Evolutionary conservation across 257 asterid genomes (phyloP).

Genomic region (Verbascum thapsus): DNA sequence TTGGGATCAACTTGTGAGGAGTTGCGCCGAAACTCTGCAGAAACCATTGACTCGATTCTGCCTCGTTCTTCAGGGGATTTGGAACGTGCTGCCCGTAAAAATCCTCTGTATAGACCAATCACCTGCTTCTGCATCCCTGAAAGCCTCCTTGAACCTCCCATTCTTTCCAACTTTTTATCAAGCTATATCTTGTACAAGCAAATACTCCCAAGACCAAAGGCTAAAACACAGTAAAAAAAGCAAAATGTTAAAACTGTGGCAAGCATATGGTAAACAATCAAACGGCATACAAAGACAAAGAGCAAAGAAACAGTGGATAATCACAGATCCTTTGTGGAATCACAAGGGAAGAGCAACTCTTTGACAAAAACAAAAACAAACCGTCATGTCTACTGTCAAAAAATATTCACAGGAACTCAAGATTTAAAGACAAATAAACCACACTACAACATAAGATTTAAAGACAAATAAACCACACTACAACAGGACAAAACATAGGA

Average conservation of each 20-base stretch:
- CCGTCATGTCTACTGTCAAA: too few species aligned
- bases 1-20: conserved; percentile 71
- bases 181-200: too few species aligned
- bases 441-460: too few species aligned
- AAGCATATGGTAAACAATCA: too few species aligned
- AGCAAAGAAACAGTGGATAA: background rate
- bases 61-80: conserved; percentile 71
- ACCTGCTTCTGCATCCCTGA: conserved; percentile 96
- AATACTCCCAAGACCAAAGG: too few species aligned
- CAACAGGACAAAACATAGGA: too few species aligned
- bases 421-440: too few species aligned
- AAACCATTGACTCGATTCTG: conserved; percentile 65
- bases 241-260: background rate
- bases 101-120: conserved; percentile 78
- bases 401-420: too few species aligned
- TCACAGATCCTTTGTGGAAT: too few species aligned
- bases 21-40: conserved; percentile 69
- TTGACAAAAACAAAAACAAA: too few species aligned
- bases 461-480: too few species aligned
- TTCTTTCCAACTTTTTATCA: conserved; percentile 17
- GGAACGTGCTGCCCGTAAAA: conserved; percentile 73
- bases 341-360: too few species aligned
- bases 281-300: background rate
- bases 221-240: background rate
- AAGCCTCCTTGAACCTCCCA: conserved; percentile 66